Evolutionary conservation across 805 yeast genomes (phyloP).

Genomic region (Candida argentea): DNA sequence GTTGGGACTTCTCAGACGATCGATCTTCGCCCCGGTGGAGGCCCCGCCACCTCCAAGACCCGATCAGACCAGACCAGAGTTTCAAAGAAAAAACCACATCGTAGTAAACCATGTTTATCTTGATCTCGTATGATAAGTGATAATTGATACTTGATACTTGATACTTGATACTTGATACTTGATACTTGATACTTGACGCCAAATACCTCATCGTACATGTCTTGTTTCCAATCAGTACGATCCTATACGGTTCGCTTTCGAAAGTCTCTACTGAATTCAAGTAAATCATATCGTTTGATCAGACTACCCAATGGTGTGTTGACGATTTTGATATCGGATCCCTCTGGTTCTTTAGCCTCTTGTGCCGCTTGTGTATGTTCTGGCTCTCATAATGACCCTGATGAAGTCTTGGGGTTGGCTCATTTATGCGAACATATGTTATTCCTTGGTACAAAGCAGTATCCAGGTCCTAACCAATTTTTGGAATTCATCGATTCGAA

Average conservation of each 20-base stretch:
- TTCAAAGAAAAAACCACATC: too few relatives aligned
- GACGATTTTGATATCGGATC: slow-evolving; percentile 66
- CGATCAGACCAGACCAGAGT: too few relatives aligned
- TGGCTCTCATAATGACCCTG: slow-evolving; percentile 78
- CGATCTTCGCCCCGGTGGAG: too few relatives aligned
- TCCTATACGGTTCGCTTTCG: slow-evolving; percentile 9
- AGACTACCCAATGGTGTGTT: slow-evolving; percentile 59
- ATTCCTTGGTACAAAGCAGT: slow-evolving; percentile 42
- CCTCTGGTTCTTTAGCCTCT: slow-evolving; percentile 51
- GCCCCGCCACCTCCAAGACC: too few relatives aligned
- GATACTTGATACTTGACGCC: too few relatives aligned
- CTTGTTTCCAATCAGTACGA: slow-evolving; percentile 1
- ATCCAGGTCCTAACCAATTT: slow-evolving; percentile 37
- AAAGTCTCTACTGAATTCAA: slow-evolving; percentile 25
- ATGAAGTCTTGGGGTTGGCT: slow-evolving; percentile 66
- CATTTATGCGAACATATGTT: slow-evolving; percentile 79
- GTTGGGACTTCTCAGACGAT: too few relatives aligned
- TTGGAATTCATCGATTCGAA: slow-evolving; percentile 31
- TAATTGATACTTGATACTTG: too few relatives aligned
- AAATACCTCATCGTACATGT: too few relatives aligned
- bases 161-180: too few relatives aligned
- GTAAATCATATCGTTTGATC: slow-evolving; percentile 34
- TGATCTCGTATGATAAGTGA: too few relatives aligned
- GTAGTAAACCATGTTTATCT: too few relatives aligned
- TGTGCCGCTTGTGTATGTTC: slow-evolving; percentile 67